A percentile compares a stretch with the other conserved stretches of the same genome.
Conservation (phyloP, 345 rosid genomes). For the Lenwebbia sp. region DNA sequence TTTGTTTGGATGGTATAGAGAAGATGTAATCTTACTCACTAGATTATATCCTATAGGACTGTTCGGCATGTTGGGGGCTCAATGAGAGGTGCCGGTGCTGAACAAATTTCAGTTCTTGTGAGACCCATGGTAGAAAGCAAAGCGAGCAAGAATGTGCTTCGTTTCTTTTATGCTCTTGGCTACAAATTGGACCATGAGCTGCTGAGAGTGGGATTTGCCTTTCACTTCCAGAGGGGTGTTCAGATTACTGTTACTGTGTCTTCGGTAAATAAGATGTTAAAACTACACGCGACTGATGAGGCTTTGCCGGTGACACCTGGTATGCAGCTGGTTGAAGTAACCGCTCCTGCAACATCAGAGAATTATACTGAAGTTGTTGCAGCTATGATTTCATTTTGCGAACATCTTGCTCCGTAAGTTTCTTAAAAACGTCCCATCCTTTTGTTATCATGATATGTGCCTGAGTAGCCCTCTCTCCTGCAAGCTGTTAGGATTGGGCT, state of each 20-base stretch:
- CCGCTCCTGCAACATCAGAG: constrained; percentile 85
- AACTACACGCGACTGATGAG: constrained; percentile 78
- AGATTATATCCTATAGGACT: constrained; percentile 33
- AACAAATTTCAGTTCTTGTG: constrained; percentile 77
- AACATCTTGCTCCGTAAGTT: constrained; percentile 92
- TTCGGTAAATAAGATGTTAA: constrained; percentile 74
- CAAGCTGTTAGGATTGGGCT: background rate
- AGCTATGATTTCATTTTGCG: constrained; percentile 81
- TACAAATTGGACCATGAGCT: constrained; percentile 92
- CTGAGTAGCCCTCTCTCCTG: background rate
- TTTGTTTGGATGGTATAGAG: background rate
- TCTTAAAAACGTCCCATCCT: background rate
- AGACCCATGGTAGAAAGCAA: constrained; percentile 83
- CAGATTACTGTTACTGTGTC: constrained; percentile 73
- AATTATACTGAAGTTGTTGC: constrained; percentile 74
- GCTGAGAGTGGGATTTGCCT: constrained; percentile 81
- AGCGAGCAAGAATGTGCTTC: constrained; percentile 90
- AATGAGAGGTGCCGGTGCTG: constrained; percentile 89
- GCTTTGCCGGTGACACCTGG: constrained; percentile 92
- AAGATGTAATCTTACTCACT: background rate
- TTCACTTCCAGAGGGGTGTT: constrained; percentile 73
- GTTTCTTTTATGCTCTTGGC: constrained; percentile 68
- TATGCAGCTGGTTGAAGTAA: constrained; percentile 94
- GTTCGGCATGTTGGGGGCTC: constrained; percentile 92
- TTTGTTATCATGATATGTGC: background rate